These are phyloP conservation scores for Suhomyces wounanorum DNA, from an alignment of 1,139 yeast genomes.

Conservation along the genomic window DNA sequence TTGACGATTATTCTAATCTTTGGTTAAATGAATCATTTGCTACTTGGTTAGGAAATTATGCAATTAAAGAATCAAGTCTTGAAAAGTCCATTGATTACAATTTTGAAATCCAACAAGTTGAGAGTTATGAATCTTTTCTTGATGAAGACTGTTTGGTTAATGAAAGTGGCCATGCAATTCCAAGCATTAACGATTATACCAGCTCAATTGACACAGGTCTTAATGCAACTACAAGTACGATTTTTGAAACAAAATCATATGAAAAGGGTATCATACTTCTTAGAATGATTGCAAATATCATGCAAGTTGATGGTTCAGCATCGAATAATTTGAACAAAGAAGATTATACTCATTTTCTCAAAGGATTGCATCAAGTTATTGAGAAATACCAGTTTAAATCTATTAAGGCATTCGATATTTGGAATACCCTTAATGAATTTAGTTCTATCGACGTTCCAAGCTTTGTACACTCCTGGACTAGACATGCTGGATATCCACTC, in stretches of 20 bases:
- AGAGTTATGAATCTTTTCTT: slow-evolving; percentile 38
- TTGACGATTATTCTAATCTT: slow-evolving; percentile 64
- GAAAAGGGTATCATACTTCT: slow-evolving; percentile 65
- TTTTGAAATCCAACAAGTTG: slow-evolving; percentile 33
- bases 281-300: slow-evolving; percentile 53
- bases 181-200: slow-evolving; percentile 31
- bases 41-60: slow-evolving; percentile 60
- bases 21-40: slow-evolving; percentile 82
- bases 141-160: slow-evolving; percentile 39
- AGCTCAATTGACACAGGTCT: slow-evolving; percentile 35
- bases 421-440: slow-evolving; percentile 44
- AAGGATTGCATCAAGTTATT: slow-evolving; percentile 47
- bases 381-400: slow-evolving; percentile 34
- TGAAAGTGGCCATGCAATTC: slow-evolving; percentile 25
- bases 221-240: slow-evolving; percentile 39
- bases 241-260: slow-evolving; percentile 57
- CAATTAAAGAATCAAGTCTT: slow-evolving; percentile 33
- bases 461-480: slow-evolving; percentile 60
- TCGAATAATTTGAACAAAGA: slow-evolving; percentile 16
- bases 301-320: slow-evolving; percentile 34
- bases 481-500: slow-evolving; percentile 60
- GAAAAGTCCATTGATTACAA: slow-evolving; percentile 32
- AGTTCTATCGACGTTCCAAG: slow-evolving; percentile 35
- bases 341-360: slow-evolving; percentile 30
- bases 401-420: slow-evolving; percentile 58